Conservation (phyloP, 2,329 filamentous ascomycete genomes). For the Ophiocordyceps polyrhachis-furcata region DNA sequence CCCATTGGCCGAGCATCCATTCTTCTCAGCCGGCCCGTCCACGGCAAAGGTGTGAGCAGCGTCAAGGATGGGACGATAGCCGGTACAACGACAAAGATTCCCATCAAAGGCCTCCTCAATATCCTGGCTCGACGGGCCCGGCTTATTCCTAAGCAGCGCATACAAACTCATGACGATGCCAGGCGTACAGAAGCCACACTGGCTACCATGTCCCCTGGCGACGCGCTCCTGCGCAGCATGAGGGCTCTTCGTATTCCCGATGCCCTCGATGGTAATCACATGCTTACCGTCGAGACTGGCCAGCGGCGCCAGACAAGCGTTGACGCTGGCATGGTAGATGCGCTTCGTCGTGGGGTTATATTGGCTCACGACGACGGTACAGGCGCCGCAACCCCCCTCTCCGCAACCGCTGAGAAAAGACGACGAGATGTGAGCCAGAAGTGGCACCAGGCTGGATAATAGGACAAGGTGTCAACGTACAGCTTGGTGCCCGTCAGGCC, state of each 20-base stretch:
- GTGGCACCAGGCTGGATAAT: too few relatives aligned
- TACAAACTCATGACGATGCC: constrained; percentile 98
- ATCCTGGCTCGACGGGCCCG: constrained; percentile 57
- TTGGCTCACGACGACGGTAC: constrained; percentile 87
- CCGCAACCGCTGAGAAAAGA: constrained; percentile 51
- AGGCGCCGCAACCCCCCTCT: constrained; percentile 91
- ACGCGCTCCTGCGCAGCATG: constrained; percentile 85
- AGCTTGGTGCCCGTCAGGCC: constrained; percentile 91
- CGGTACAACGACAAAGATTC: constrained; percentile 88
- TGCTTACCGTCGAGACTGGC: constrained; percentile 93
- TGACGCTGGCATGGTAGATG: constrained; percentile 92
- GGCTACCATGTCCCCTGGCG: constrained; percentile 77
- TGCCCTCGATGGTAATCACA: constrained; percentile 93
- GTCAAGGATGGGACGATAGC: constrained; percentile 84
- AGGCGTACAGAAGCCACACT: constrained; percentile 89
- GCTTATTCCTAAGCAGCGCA: constrained; percentile 72
- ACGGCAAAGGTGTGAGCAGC: constrained; percentile 77
- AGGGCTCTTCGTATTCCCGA: constrained; percentile 70
- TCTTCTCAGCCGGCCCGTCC: constrained; percentile 15
- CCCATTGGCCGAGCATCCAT: background rate
- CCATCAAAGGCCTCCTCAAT: constrained; percentile 95
- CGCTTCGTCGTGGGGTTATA: constrained; percentile 80
- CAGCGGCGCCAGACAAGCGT: constrained; percentile 84
- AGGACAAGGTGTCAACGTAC: constrained; percentile 16
- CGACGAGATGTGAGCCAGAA: background rate